Base-by-base conservation (phyloP, 805 yeast genomes). In the Dipodascopsis uninucleata region DNA sequence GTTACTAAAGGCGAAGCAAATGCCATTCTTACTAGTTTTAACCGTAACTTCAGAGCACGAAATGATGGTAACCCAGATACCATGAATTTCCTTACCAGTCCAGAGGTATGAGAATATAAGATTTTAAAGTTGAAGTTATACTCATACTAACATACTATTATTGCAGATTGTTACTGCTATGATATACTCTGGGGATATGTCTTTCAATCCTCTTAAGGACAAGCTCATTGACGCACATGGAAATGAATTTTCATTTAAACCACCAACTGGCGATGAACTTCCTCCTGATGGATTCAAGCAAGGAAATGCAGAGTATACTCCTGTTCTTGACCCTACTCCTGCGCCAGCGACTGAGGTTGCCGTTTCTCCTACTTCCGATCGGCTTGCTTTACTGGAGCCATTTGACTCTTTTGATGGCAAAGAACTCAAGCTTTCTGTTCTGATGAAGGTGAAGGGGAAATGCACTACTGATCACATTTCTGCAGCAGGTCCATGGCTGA, bases 401-500 rank as follows among this genome's bases (percentile, higher is more conserved):
- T 90, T 90, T 82, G 77, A 82, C 69, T 75, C 95, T 58, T 90
- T 97, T 96, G 83, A 90, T 68, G 97, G 97, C 69, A 84, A 87
- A 77, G 97, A 90, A 67, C 87, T 94, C 62, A 67, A 70, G 58
- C 74, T 90, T 77, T 97, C 96, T 71, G 90, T 90, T 62, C 81
- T 90, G 74, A 86, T 90, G 73, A 90, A 93, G 77, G 85, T 96
- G 59, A 75, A 82, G 55, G 97, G 97, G 75, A 90, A 90, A 80
- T 89, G 97, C 70, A 90, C 98, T 63, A 90, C 98, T 61, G 98
- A 90, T 76, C 98, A 90, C 76, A 90, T 90, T 65, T 90, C 97
- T 64, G 89, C 87, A 95, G 98, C 98, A 67, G 98, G 98, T 75
- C 97, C 97, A 67, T 90, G 98, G 98, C 85, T 90, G 79, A 90